Conservation (phyloP, 2,329 filamentous ascomycete species). For the Grosmannia huntii region DNA sequence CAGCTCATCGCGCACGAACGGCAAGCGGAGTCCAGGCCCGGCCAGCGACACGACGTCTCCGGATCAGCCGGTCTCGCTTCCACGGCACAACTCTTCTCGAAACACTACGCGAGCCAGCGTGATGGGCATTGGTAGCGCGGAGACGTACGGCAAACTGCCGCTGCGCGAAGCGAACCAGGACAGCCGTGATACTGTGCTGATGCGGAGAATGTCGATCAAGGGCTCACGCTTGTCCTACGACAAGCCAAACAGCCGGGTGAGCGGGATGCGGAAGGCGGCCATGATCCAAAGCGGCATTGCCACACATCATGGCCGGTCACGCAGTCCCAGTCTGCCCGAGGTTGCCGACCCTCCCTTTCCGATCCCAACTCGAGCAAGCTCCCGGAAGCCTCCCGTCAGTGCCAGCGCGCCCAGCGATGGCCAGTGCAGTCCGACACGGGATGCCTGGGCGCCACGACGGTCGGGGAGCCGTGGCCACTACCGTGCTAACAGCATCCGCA, state of each 20-base stretch:
- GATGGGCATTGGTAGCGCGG: conserved; percentile 23
- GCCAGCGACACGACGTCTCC: conserved; percentile 27
- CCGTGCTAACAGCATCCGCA: conserved; percentile 56
- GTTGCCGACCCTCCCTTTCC: conserved; percentile 67
- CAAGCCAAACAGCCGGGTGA: conserved; percentile 32
- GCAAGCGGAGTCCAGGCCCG: conserved; percentile 29
- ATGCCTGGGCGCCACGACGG: conserved; percentile 42
- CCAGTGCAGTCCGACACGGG: conserved; percentile 60
- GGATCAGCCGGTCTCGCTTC: conserved; percentile 20
- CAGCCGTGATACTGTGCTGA: conserved; percentile 11
- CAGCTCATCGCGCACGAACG: conserved; percentile 10
- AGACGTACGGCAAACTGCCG: conserved; percentile 32
- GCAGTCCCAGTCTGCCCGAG: conserved; percentile 54
- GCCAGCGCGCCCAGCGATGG: conserved; percentile 58
- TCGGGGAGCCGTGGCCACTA: conserved; percentile 34
- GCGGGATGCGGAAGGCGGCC: conserved; percentile 62
- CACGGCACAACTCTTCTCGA: conserved; percentile 7
- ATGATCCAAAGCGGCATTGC: conserved; percentile 70
- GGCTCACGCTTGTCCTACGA: conserved; percentile 21
- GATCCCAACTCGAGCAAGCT: conserved; percentile 81
- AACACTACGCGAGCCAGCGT: conserved; percentile 18
- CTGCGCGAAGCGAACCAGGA: conserved; percentile 19
- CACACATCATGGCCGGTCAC: conserved; percentile 50
- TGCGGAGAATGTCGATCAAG: conserved; percentile 20
- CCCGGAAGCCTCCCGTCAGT: conserved; percentile 55